Percentiles rank a stretch among this genome's conserved stretches.
Conservation (phyloP, 768 basidiomycete species). For the Clitopilus hobsonii region DNA sequence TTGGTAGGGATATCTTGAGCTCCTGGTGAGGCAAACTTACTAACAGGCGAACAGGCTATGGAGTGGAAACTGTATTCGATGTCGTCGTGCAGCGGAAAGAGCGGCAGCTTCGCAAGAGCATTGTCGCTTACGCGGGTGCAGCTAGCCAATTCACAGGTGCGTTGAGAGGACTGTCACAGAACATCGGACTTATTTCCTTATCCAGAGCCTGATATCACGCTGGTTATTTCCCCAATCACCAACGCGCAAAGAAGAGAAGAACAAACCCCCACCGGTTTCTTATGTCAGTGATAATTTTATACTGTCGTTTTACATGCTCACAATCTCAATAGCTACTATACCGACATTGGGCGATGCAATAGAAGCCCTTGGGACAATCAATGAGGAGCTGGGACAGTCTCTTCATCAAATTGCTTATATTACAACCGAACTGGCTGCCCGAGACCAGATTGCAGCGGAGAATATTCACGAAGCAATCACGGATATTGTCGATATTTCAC, state of each 20-base stretch:
- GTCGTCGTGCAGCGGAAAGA: constrained; percentile 51
- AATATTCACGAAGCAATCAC: constrained; percentile 71
- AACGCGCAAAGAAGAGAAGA: constrained; percentile 56
- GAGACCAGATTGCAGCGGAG: constrained; percentile 65
- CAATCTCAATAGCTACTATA: constrained; percentile 48
- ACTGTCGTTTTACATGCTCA: neutral
- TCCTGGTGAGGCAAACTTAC: neutral
- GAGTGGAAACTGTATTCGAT: constrained; percentile 55
- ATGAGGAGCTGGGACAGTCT: constrained; percentile 53
- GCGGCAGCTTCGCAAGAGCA: constrained; percentile 51
- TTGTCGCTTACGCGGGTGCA: constrained; percentile 64
- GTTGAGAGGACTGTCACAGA: constrained; percentile 5
- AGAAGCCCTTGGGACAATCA: constrained; percentile 59
- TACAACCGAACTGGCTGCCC: constrained; percentile 65
- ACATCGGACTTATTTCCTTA: neutral
- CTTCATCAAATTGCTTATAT: constrained; percentile 67
- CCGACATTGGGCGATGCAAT: constrained; percentile 75
- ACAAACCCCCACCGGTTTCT: constrained; percentile 42
- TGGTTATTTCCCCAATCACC: constrained; percentile 66
- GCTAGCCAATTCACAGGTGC: constrained; percentile 70
- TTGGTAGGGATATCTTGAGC: constrained; percentile 35
- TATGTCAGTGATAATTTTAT: constrained; percentile 35
- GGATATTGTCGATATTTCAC: constrained; percentile 41
- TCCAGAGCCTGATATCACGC: constrained; percentile 67
- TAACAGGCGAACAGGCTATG: constrained; percentile 35